Conservation (phyloP, 2,329 filamentous ascomycete genomes). For the Phymatotrichopsis omnivora region DNA sequence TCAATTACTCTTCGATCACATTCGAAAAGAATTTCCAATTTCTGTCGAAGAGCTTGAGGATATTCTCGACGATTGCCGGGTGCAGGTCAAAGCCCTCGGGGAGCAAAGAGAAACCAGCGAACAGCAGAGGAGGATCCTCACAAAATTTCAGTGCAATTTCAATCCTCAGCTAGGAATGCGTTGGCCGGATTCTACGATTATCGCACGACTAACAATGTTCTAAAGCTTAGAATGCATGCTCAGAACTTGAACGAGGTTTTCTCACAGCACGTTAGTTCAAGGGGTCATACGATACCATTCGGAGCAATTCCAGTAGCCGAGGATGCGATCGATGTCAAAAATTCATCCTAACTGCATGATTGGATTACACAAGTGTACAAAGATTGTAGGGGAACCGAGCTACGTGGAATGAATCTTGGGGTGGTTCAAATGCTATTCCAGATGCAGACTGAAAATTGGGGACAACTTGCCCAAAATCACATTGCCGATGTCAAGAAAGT, state of each 20-base stretch:
- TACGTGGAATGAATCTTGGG: slow-evolving; percentile 40
- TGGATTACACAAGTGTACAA: slow-evolving; percentile 41
- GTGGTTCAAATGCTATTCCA: slow-evolving; percentile 43
- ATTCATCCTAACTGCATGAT: slow-evolving; percentile 39
- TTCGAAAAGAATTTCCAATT: slow-evolving; percentile 41
- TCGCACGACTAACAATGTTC: slow-evolving; percentile 28
- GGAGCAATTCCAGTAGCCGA: too few species aligned
- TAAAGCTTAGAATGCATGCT: slow-evolving; percentile 33
- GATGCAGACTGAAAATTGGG: slow-evolving; percentile 48
- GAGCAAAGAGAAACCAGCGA: slow-evolving; percentile 33
- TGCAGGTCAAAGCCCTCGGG: slow-evolving; percentile 34
- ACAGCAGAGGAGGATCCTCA: slow-evolving; percentile 35
- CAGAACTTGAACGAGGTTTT: slow-evolving; percentile 29
- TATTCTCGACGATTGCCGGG: slow-evolving; percentile 31
- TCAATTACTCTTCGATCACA: slow-evolving; percentile 37
- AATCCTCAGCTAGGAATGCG: slow-evolving; percentile 34
- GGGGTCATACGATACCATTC: slow-evolving; percentile 32
- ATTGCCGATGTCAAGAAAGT: slow-evolving; percentile 33
- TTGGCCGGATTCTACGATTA: slow-evolving; percentile 37
- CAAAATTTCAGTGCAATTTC: slow-evolving; percentile 37
- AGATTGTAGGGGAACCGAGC: slow-evolving; percentile 43
- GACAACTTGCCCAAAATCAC: slow-evolving; percentile 40
- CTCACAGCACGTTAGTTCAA: slow-evolving; percentile 27
- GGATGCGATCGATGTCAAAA: slow-evolving; percentile 37
- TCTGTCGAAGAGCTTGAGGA: slow-evolving; percentile 38